phyloP scores from a whole-genome alignment of 345 rosid species.

The Rubroshorea leprosula region DNA sequence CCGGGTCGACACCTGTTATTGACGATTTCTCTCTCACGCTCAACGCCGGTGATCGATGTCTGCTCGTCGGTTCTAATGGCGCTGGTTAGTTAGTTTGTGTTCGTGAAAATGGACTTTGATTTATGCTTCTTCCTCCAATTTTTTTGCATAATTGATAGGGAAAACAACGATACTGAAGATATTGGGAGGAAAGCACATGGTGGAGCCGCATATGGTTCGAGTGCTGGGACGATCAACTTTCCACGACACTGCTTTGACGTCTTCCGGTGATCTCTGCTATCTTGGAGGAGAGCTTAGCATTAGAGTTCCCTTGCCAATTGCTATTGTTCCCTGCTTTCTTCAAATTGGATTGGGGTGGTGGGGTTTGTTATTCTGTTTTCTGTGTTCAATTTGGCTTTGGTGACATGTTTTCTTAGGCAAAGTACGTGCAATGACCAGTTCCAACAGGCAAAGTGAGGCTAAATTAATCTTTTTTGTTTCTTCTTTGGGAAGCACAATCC shows the following conservation, averaged over 20 bases:
- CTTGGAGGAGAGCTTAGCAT: slow-evolving; percentile 89
- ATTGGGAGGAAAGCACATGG: slow-evolving; percentile 96
- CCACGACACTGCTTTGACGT: slow-evolving; percentile 78
- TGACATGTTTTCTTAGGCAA: too few relatives aligned
- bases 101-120: not conserved
- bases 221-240: slow-evolving; percentile 84
- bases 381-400: not conserved
- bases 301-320: not conserved
- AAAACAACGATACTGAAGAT: slow-evolving; percentile 90
- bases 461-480: too few relatives aligned
- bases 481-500: too few relatives aligned
- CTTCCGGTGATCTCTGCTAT: slow-evolving; percentile 88
- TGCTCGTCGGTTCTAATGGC: slow-evolving; percentile 97
- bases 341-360: not conserved
- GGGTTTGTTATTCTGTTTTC: not conserved
- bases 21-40: slow-evolving; percentile 62
- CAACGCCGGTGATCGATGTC: slow-evolving; percentile 68
- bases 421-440: too few relatives aligned
- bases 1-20: slow-evolving; percentile 68
- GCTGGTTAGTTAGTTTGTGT: slow-evolving; percentile 49
- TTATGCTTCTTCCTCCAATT: not conserved
- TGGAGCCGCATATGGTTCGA: slow-evolving; percentile 89
- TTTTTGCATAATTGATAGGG: slow-evolving; percentile 30
- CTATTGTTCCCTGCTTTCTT: not conserved
- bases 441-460: too few relatives aligned